Base-by-base conservation (phyloP, 805 yeast species). In the Cyberlindnera bimundalis region DNA sequence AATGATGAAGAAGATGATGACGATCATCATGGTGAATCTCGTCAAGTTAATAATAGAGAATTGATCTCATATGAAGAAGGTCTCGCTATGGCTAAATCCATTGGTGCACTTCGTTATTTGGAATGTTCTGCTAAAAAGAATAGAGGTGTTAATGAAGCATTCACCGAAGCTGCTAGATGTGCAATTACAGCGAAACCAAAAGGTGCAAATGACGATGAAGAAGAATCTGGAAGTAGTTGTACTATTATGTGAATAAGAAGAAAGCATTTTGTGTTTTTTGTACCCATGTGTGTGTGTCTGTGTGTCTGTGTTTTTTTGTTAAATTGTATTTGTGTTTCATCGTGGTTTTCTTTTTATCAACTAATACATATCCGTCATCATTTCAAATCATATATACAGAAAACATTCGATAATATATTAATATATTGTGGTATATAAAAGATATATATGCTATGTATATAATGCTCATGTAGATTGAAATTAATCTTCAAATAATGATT, bases 101-200 rank as follows among this genome's bases (percentile, higher is more conserved):
- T 93, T 32, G 97, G 97, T 18, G 98, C 99, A 1, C 70, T 90
- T 55, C 78, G 98, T 57, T 93, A 93, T 62, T 73, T 93, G 58
- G 99, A 93, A 65, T 93, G 99, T 67, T 86, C 96, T 20, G 98
- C 99, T 6, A 93, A 90, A 71, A 81, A 84, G 62, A 91, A 90
- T 64, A 78, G 95, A 58, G 99, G 99, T 51, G 99, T 93, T n/a
- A 93, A 95, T 59, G 99, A 93, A 67, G 98, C 97, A 9, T 93
- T 93, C 61, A 89, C 97, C 0, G 99, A 93, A 66, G 99, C 98
- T 32, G 96, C 98, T 7, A 81, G 99, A 62, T 90, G 96, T 58
- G 98, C 97, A 2, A 72, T 91, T 52, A 82, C 85, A 47, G 96
- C 96, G 12, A 86, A 79, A 58, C 85, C 95, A 37, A 86, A 81